Conservation (phyloP, 768 basidiomycete species). For the Exsudoporus frostii region DNA sequence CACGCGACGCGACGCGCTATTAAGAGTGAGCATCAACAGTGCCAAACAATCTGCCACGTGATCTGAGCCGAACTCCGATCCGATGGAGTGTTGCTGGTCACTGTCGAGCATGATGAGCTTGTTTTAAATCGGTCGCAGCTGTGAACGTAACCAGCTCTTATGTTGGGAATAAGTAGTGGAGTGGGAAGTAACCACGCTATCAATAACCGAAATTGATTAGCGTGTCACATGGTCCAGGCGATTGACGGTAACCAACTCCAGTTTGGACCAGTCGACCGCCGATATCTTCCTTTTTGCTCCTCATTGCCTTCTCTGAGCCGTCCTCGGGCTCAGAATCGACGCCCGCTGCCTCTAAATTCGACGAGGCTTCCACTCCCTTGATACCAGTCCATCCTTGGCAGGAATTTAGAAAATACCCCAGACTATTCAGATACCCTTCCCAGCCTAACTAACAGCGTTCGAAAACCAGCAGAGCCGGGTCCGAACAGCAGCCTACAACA, state of each 20-base stretch:
- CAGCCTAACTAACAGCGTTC: constrained; percentile 31
- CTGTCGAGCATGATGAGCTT: not conserved
- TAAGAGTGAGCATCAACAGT: constrained; percentile 12
- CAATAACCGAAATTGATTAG: constrained; percentile 16
- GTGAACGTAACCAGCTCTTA: not conserved
- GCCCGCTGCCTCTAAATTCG: constrained; percentile 20
- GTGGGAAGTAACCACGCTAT: not conserved
- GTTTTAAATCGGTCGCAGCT: not conserved
- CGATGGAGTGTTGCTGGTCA: not conserved
- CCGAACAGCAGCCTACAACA: constrained; percentile 60
- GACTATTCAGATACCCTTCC: constrained; percentile 27
- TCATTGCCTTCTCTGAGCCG: constrained; percentile 5
- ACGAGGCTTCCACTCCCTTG: constrained; percentile 32
- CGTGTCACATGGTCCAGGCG: constrained; percentile 17
- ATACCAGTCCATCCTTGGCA: constrained; percentile 11
- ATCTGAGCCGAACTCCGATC: not conserved
- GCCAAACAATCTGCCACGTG: constrained; percentile 22
- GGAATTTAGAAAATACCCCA: constrained; percentile 1
- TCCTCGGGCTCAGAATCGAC: constrained; percentile 8
- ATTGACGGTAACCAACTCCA: constrained; percentile 18
- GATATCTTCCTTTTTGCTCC: not conserved
- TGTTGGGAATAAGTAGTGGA: not conserved
- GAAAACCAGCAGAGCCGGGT: constrained; percentile 45
- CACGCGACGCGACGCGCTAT: constrained; percentile 32
- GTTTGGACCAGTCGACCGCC: not conserved